These are phyloP conservation scores for Schizopora paradoxa DNA, from an alignment of 1,284 basidiomycete genomes.

Conservation along the genomic window DNA sequence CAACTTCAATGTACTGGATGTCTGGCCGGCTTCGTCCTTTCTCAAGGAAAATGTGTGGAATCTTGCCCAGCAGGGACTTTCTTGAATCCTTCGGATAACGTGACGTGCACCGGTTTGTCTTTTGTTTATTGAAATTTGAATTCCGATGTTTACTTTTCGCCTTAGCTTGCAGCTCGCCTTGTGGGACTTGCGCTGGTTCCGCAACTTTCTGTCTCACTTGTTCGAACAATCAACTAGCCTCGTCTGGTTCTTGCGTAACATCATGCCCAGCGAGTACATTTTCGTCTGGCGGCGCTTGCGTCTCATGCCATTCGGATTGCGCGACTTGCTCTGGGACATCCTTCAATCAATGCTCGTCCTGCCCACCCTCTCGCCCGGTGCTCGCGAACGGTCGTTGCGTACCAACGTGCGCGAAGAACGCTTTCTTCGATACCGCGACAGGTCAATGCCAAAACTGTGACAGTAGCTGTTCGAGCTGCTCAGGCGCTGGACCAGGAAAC, in stretches of 20 bases:
- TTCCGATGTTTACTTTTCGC: neutral
- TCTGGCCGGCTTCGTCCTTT: constrained; percentile 68
- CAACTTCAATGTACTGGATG: constrained; percentile 71
- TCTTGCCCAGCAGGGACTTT: constrained; percentile 70
- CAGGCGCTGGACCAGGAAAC: constrained; percentile 51
- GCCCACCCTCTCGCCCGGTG: constrained; percentile 61
- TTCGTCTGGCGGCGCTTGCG: constrained; percentile 56
- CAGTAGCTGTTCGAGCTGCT: constrained; percentile 68
- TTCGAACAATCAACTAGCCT: constrained; percentile 54
- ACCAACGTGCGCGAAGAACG: constrained; percentile 61
- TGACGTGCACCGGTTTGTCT: constrained; percentile 58
- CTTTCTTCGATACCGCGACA: constrained; percentile 66
- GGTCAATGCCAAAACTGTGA: constrained; percentile 66
- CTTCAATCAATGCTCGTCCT: constrained; percentile 73
- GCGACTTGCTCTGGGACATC: constrained; percentile 64
- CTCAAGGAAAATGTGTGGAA: constrained; percentile 58
- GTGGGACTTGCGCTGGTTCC: constrained; percentile 60
- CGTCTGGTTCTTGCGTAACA: constrained; percentile 63
- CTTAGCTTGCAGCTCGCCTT: constrained; percentile 69
- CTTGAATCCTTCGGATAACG: constrained; percentile 60
- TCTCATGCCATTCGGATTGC: constrained; percentile 77
- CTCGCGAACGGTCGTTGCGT: constrained; percentile 68
- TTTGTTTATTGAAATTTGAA: constrained; percentile 4
- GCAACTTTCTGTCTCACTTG: constrained; percentile 71
- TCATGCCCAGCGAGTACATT: constrained; percentile 70